Conservation (phyloP, 148 eudicot genomes). For the Spergularia bocconei region DNA sequence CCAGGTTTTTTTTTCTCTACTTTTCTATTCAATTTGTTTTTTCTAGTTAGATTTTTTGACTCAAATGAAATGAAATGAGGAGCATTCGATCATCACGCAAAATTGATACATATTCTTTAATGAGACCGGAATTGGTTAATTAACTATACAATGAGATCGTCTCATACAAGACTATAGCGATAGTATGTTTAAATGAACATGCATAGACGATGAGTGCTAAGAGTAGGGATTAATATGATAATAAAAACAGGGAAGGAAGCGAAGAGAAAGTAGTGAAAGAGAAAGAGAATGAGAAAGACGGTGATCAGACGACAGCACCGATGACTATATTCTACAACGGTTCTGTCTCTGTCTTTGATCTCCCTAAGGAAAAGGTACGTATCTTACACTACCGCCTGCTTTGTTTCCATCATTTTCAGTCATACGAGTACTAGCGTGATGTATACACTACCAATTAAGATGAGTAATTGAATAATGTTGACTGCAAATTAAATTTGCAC, state of each 20-base stretch:
- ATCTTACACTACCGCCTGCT: neutral
- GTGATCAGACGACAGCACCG: slow-evolving; percentile 28
- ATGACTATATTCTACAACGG: slow-evolving; percentile 72
- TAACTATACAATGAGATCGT: no score
- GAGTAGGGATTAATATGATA: no score
- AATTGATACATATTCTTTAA: no score
- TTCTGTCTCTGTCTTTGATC: slow-evolving; percentile 48
- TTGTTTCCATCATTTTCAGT: neutral
- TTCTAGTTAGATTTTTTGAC: no score
- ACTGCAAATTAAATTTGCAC: neutral
- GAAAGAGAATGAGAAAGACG: neutral
- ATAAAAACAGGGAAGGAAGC: neutral
- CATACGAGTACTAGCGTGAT: no score
- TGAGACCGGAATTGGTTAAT: no score
- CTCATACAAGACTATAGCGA: no score
- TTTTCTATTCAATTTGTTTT: no score
- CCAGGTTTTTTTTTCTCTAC: slow-evolving; percentile 9
- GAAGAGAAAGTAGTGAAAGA: neutral
- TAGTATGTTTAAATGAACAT: neutral
- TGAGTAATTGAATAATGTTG: neutral
- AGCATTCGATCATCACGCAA: no score
- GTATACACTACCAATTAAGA: no score
- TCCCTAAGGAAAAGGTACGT: slow-evolving; percentile 39
- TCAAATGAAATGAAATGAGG: no score
- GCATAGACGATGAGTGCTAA: no score